A percentile compares a stretch with the other conserved stretches of the same genome.
phyloP scores from a whole-genome alignment of 2,329 filamentous ascomycete species.

The Aspergillus brasiliensis region DNA sequence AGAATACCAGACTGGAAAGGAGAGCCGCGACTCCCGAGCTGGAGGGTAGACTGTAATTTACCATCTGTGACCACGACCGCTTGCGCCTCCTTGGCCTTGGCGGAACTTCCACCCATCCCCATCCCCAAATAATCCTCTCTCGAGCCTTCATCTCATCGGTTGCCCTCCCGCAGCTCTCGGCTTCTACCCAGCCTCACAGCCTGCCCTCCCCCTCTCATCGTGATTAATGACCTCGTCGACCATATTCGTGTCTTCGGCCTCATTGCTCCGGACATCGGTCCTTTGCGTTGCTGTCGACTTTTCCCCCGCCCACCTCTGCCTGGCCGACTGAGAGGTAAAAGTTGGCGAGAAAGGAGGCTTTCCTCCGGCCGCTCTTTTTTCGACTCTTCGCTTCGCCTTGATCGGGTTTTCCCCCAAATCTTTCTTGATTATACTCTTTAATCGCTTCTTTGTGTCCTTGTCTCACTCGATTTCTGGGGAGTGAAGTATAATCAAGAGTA shows the following conservation, averaged over 20 bases:
- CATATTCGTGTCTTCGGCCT: constrained; percentile 24
- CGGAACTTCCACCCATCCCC: constrained; percentile 33
- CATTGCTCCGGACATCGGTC: constrained; percentile 28
- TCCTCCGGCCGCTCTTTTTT: constrained; percentile 47
- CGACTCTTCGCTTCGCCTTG: constrained; percentile 12
- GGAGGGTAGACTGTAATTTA: constrained; percentile 29
- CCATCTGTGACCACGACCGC: constrained; percentile 29
- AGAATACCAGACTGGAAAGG: constrained; percentile 9
- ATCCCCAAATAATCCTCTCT: constrained; percentile 28
- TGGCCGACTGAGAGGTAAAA: constrained; percentile 34
- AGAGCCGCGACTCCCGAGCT: constrained; percentile 17
- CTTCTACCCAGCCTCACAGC: constrained; percentile 17
- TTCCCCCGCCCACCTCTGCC: constrained; percentile 34
- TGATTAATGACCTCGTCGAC: constrained; percentile 35
- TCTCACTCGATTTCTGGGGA: background rate
- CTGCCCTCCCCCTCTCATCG: constrained; percentile 17
- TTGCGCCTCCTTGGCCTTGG: constrained; percentile 42
- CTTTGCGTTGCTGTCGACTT: constrained; percentile 28
- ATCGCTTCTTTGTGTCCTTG: constrained; percentile 7
- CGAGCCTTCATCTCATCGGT: constrained; percentile 25
- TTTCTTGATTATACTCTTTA: constrained; percentile 22
- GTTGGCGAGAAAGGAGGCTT: constrained; percentile 44
- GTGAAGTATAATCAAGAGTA: constrained; percentile 4
- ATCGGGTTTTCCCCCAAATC: background rate
- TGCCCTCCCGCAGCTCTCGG: constrained; percentile 22